phyloP scores from a whole-genome alignment of 2,329 filamentous ascomycete genomes.

The Sarocladiaceae sp. region DNA sequence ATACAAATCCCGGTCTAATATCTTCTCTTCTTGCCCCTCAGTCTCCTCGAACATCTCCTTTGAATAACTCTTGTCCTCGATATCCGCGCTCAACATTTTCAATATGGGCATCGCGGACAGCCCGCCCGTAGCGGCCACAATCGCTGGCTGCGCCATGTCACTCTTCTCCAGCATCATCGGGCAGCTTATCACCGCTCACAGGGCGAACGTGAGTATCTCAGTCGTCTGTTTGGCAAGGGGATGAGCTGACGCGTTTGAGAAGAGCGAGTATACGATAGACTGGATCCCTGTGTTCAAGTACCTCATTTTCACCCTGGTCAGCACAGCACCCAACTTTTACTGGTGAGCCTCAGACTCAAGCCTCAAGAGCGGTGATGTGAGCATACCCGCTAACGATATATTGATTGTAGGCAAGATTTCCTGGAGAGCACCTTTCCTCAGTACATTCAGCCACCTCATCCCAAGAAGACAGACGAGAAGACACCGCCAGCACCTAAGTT shows the following conservation, averaged over 20 bases:
- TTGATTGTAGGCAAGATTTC: conserved; percentile 58
- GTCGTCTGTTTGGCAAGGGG: not conserved
- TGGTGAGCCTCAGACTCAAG: conserved; percentile 59
- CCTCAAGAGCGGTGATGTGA: no score
- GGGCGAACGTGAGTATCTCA: not conserved
- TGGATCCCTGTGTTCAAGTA: conserved; percentile 69
- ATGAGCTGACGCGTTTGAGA: not conserved
- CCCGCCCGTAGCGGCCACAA: not conserved
- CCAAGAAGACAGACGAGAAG: conserved; percentile 30
- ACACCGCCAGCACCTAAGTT: conserved; percentile 37
- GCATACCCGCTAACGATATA: no score
- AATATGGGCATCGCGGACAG: not conserved
- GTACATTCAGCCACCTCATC: conserved; percentile 34
- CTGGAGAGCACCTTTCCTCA: conserved; percentile 72
- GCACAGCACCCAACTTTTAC: conserved; percentile 74
- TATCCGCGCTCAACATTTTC: not conserved
- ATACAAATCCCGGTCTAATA: no score
- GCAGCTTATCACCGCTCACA: conserved; percentile 51
- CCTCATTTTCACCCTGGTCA: conserved; percentile 64
- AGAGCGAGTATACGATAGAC: conserved; percentile 59
- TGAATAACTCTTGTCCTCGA: not conserved
- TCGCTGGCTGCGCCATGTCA: not conserved
- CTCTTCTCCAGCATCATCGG: conserved; percentile 64
- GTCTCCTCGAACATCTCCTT: not conserved
- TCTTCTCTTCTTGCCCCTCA: no score